Evolutionary conservation across 129 eudicot species (phyloP), one percentile per base, ranked within the genome.

Genomic region (Scalesia atractyloides): DNA sequence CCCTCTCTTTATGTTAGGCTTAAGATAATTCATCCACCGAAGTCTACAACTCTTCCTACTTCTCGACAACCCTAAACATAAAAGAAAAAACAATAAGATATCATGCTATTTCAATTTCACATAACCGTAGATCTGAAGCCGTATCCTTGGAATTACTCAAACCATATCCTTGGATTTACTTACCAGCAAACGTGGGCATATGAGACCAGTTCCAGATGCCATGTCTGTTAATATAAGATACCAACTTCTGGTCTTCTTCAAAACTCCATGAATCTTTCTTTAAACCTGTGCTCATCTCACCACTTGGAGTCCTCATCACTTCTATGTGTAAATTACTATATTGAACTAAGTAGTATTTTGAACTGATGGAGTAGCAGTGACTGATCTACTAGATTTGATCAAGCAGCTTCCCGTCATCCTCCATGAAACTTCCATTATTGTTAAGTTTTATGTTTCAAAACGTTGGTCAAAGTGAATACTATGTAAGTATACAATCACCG

Each of bases 11-110:
- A 80, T 15, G 30, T 70, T 54, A 36, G 74, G 74, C 13, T 37
- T 70, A 6, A 70, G 64, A 70, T 52, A 70, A 54, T 70, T 59
- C 64, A 72, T 13, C 87, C 87, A 83, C 10, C 87, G 70, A 34
- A 83, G 79, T 72, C 87, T 80, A 7, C 87, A 83, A 37, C 84
- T 83, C 84, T 80, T 83, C 36, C 87, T 84, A 65, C 72, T 75
- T 53, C 84, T 80, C 20, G 60, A 76, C 73, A 80, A 76, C 3
- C 86, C 86, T 82, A 37, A 2, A 60, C 36, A 36, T 2, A 34
- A 22, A 62, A 10, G 16, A 18, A 24, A 47, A 1, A 39, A 50
- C 34, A 5, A 56, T 53, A 43, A 75, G 44, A 19, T 41, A 39
- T 30, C 36, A 16, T 30, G 20, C 30, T 52, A 22, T 15, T 4